phyloP scores from a whole-genome alignment of 2,329 filamentous ascomycete genomes.

The Ceratocystis destructans region DNA sequence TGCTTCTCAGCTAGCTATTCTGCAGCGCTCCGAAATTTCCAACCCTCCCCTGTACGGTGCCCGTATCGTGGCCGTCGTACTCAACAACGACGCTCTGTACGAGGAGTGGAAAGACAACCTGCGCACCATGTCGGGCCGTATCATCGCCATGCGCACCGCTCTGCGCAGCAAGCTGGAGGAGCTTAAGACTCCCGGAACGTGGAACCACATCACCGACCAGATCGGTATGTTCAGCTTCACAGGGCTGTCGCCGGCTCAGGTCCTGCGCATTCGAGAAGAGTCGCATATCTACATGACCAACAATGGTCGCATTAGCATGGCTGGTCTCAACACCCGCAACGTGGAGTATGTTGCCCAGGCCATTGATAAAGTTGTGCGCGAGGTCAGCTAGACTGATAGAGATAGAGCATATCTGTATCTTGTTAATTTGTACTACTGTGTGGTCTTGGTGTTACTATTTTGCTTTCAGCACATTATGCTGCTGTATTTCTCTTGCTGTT shows the following conservation, averaged over 20 bases:
- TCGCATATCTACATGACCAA: constrained; percentile 86
- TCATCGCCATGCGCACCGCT: constrained; percentile 76
- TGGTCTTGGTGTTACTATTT: neutral
- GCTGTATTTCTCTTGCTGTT: neutral
- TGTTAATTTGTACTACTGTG: constrained; percentile 2
- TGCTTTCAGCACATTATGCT: neutral
- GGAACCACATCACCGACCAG: constrained; percentile 96
- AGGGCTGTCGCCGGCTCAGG: constrained; percentile 60
- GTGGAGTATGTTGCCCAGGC: constrained; percentile 87
- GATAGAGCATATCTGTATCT: neutral
- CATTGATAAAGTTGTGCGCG: constrained; percentile 67
- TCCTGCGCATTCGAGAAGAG: constrained; percentile 53
- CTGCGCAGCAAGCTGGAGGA: constrained; percentile 70
- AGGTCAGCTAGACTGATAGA: constrained; percentile 21
- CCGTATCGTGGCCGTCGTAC: constrained; percentile 66
- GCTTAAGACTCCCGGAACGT: constrained; percentile 72
- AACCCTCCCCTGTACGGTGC: constrained; percentile 94
- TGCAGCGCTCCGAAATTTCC: constrained; percentile 94
- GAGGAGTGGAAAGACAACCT: constrained; percentile 87
- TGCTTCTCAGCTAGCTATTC: constrained; percentile 75
- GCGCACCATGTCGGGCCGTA: constrained; percentile 85
- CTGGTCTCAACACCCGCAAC: constrained; percentile 84
- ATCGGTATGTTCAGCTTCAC: constrained; percentile 99
- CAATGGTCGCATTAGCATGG: constrained; percentile 97
- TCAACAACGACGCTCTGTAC: constrained; percentile 74